Base-by-base conservation (phyloP, 768 basidiomycete genomes). In the Termitomyces sp. region DNA sequence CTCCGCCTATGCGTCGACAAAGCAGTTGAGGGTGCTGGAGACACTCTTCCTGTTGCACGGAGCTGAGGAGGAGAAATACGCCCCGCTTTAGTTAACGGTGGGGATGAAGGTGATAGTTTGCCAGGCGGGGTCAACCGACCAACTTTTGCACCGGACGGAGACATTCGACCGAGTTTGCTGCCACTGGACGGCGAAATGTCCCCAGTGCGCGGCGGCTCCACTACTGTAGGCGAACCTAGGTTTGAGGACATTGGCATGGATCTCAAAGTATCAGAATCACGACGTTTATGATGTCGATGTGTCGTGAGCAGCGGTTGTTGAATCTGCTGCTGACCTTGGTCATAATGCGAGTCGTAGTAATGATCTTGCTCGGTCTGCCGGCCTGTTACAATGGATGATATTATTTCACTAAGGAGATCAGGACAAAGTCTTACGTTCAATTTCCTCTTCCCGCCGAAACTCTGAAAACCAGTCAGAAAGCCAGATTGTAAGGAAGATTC, bases 251-350 rank as follows among this genome's bases (percentile, higher is more conserved):
- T 71, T 19, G 75, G 74, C 14, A 73, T 68, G 7, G 76, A 80
- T 44, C 86, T 87, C 29, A 90, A 72, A 0, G 90, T 91, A 60
- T 92, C 90, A 0, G 90, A 91, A 56, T 91, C 89, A 27, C 83
- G 81, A 49, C 90, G 83, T 63, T 76, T 79, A 66, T 92, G 90
- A 2, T 58, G 60, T 60, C 60, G 64, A 58, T 79, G 77, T 17
- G 77, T 77, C 23, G 79, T 73, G 4, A 74, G 69, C 58, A 75
- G 65, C 50, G 73, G 73, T 56, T 70, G 66, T 61, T 66, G 66
- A 60, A 41, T 59, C 66, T 40, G 42, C 19, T 45, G 59, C 23
- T 57, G 59, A 16, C 60, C 55, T 54, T 49, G 46, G 4, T 61
- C 49, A 23, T 57, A 57, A 10, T 59, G 55, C 31, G 58, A 46